phyloP scores from a whole-genome alignment of 345 rosid species.

The Nasturtium officinale region DNA sequence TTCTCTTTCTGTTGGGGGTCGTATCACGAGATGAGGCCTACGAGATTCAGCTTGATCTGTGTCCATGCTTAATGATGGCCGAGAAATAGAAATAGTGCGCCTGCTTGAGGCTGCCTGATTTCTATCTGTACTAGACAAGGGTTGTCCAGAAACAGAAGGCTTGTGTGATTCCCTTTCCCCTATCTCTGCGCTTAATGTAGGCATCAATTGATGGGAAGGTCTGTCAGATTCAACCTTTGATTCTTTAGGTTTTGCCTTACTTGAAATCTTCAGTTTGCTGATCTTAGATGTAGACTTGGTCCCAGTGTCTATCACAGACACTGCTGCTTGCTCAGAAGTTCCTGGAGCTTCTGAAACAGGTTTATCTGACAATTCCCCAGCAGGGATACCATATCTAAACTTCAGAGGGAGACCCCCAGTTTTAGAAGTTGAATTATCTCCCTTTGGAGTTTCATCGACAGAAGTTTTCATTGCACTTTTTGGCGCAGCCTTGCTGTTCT shows the following conservation, averaged over 20 bases:
- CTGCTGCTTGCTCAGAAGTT: slow-evolving; percentile 54
- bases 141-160: slow-evolving; percentile 68
- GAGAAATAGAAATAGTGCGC: slow-evolving; percentile 59
- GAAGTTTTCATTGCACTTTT: slow-evolving; percentile 55
- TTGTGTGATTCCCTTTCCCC: slow-evolving; percentile 60
- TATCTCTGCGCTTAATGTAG: slow-evolving; percentile 58
- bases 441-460: slow-evolving; percentile 55
- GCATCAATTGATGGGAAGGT: slow-evolving; percentile 57
- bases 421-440: slow-evolving; percentile 56
- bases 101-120: slow-evolving; percentile 59
- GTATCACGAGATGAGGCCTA: slow-evolving; percentile 76
- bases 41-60: slow-evolving; percentile 64
- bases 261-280: slow-evolving; percentile 73
- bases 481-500: slow-evolving; percentile 56
- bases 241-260: slow-evolving; percentile 62
- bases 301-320: slow-evolving; percentile 58
- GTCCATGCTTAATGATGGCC: slow-evolving; percentile 57
- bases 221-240: slow-evolving; percentile 56
- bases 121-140: slow-evolving; percentile 52
- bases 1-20: slow-evolving; percentile 79
- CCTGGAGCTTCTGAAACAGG: slow-evolving; percentile 50
- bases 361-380: slow-evolving; percentile 59
- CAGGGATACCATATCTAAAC: slow-evolving; percentile 65
- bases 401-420: slow-evolving; percentile 69
- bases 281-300: slow-evolving; percentile 56